phyloP scores from a whole-genome alignment of 2,329 filamentous ascomycete genomes.

The Penicillium glabrum region DNA sequence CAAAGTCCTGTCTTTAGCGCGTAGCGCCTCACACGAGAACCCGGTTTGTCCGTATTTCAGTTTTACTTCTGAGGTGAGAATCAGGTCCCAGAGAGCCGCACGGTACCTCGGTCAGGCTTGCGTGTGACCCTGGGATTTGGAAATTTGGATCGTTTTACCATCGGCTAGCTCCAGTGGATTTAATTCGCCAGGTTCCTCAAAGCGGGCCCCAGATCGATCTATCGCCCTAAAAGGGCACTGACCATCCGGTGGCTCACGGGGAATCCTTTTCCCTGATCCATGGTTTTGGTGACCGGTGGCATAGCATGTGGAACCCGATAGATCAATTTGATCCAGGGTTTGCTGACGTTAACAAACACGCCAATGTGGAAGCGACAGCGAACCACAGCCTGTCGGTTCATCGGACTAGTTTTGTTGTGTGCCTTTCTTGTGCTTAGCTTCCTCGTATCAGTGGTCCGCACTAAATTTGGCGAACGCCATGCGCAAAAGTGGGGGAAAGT shows the following conservation, averaged over 20 bases:
- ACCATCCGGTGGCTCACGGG: not conserved
- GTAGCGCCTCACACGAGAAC: not conserved
- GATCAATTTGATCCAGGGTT: not conserved
- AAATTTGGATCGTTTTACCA: not conserved
- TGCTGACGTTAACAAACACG: not conserved
- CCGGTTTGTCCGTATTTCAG: not conserved
- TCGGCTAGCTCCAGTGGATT: not conserved
- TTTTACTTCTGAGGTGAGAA: not conserved
- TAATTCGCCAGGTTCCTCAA: not conserved
- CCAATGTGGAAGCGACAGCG: not conserved
- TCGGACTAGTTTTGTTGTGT: not conserved
- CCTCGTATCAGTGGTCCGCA: not conserved
- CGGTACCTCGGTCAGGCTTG: not conserved
- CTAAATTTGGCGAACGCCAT: not conserved
- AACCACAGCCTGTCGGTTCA: not conserved
- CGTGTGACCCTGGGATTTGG: too few relatives aligned
- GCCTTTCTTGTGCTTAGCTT: not conserved
- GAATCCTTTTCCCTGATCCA: not conserved
- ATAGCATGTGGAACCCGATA: not conserved
- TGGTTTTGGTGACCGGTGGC: not conserved
- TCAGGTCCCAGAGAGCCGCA: not conserved
- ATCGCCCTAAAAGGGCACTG: not conserved
- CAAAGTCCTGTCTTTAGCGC: slow-evolving; percentile 7
- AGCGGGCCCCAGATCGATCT: not conserved
- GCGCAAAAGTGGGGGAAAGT: not conserved